Evolutionary conservation across 805 yeast species (phyloP).

Genomic region (Metschnikowia matae): DNA sequence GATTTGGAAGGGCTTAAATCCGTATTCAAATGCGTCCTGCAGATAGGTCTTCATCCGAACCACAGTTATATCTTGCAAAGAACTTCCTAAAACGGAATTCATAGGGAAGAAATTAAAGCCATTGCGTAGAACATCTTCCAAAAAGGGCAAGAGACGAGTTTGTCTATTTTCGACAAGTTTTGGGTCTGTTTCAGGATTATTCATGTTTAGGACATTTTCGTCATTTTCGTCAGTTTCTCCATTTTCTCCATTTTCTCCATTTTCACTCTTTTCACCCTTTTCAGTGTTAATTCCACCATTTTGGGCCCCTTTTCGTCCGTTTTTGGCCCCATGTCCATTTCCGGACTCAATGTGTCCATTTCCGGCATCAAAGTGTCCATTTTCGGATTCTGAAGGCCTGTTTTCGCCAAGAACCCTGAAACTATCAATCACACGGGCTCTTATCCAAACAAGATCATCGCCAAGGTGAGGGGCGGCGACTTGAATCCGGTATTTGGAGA

Average conservation of each 20-base stretch:
- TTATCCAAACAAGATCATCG: constrained; percentile 8
- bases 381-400: neutral
- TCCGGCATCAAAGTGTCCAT: neutral
- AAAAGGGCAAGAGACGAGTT: neutral
- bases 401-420: neutral
- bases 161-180: neutral
- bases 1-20: neutral
- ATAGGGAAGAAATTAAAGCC: constrained; percentile 14
- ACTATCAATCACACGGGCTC: neutral
- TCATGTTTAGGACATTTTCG: neutral
- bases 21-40: neutral
- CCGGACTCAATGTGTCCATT: neutral
- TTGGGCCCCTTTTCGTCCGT: neutral
- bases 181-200: neutral
- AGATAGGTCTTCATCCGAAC: neutral
- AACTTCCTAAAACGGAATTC: neutral
- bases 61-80: neutral
- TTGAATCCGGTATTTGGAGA: constrained; percentile 3
- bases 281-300: neutral
- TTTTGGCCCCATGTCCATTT: neutral
- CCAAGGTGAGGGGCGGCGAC: constrained; percentile 8
- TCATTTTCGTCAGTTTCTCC: no score
- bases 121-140: neutral
- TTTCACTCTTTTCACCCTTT: no score
- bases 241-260: no score